Conservation (phyloP, 768 basidiomycete genomes). For the Rhizopogon sp. region DNA sequence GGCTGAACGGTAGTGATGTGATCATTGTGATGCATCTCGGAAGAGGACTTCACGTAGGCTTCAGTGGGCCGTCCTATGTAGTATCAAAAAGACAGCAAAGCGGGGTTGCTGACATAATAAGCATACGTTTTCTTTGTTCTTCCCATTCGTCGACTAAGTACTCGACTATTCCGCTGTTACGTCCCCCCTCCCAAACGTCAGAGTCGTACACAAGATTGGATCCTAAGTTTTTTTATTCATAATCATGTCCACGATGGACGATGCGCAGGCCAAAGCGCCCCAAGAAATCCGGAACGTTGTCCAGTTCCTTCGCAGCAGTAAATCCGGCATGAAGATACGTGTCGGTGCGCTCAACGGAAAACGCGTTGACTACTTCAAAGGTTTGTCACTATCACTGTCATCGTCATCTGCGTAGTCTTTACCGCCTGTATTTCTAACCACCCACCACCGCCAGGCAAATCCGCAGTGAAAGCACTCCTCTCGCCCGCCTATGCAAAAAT, state of each 20-base stretch:
- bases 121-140: neutral
- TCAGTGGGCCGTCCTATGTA: too few relatives aligned
- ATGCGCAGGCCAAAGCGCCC: conserved; percentile 73
- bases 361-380: conserved; percentile 97
- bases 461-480: conserved; percentile 86
- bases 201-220: neutral
- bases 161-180: neutral
- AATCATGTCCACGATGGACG: conserved; percentile 44
- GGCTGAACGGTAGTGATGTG: too few relatives aligned
- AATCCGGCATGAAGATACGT: conserved; percentile 82
- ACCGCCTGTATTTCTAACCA: neutral
- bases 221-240: neutral
- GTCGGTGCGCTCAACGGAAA: conserved; percentile 92
- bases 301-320: conserved; percentile 81
- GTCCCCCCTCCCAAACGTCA: neutral
- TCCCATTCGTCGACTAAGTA: too few relatives aligned
- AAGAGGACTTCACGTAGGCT: too few relatives aligned
- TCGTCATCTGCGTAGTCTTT: too few relatives aligned
- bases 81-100: too few relatives aligned
- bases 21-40: too few relatives aligned
- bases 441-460: conserved; percentile 59
- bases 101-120: neutral
- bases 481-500: conserved; percentile 90
- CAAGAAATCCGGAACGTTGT: conserved; percentile 78
- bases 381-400: conserved; percentile 35